Evolutionary conservation across 2,329 filamentous ascomycete species (phyloP), one percentile per base, ranked within the genome.

Genomic region (Pestalotiopsis sp.): DNA sequence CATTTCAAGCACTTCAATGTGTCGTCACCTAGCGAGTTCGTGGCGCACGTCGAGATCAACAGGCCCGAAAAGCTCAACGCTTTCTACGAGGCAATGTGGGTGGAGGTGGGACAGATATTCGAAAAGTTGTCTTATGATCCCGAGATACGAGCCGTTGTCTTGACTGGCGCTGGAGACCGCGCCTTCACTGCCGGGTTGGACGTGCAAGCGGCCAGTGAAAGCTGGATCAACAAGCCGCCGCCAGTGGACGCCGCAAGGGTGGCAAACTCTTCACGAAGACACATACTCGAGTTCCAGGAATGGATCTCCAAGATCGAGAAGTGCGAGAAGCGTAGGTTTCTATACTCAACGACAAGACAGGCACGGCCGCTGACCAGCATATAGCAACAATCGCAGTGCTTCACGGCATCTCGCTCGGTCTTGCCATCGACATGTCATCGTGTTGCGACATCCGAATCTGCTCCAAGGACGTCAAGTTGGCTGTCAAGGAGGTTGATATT

Each of bases 1-100:
- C 72, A 73, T 45, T 91, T 88, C 81, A 83, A 91, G 73, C 85
- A 92, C 84, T 94, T 94, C 86, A 89, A 90, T 72, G 85, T 97
- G 73, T 89, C 87, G n/a, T 90, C 90, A 57, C 93, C 94, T 0
- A 76, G 82, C 49, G 86, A 91, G 76, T 90, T 90, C 82, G 91
- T 98, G 63, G 93, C 91, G n/a, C 93, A 97, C 79, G 92, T 98
- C 69, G 92, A 98, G 82, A 97, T 97, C 82, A 95, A 97, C 83
- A 89, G 95, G 1, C 90, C 95, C 1, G 81, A 89, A 73, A 97
- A 97, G 83, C 84, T 98, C 79, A 98, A 98, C 80, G 90, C 95
- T 72, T 98, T 97, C 80, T 87, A 90, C 73, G 90, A 93, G 78
- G 83, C 88, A 66, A 95, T 98, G 90, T 98, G 95, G 94, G 83